Conservation (phyloP, 768 basidiomycete species). For the Rubroboletus satanas region DNA sequence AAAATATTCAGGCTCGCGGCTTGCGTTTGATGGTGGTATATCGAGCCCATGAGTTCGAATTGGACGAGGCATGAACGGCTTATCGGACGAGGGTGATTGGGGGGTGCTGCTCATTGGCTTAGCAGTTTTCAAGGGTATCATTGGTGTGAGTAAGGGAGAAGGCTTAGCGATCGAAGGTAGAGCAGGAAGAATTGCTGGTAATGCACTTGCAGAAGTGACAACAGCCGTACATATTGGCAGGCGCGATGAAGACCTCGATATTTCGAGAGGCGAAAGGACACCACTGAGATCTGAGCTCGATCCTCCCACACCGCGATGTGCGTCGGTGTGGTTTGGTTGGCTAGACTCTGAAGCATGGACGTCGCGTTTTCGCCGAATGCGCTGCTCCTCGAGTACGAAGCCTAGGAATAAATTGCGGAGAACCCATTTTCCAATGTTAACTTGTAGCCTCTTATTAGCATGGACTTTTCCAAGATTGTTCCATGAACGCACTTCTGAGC, state of each 20-base stretch:
- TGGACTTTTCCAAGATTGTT: neutral
- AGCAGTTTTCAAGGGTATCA: conserved; percentile 47
- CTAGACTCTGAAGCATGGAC: conserved; percentile 16
- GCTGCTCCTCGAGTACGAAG: conserved; percentile 70
- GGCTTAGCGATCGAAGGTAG: conserved; percentile 41
- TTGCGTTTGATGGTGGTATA: conserved; percentile 24
- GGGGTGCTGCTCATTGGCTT: conserved; percentile 36
- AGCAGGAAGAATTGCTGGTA: conserved; percentile 57
- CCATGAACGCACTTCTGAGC: conserved; percentile 58
- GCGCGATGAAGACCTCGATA: conserved; percentile 21
- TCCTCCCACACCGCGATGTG: conserved; percentile 24
- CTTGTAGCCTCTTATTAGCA: conserved; percentile 37
- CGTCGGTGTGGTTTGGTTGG: conserved; percentile 10
- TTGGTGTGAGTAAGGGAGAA: conserved; percentile 56
- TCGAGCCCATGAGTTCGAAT: conserved; percentile 48
- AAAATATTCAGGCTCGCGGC: conserved; percentile 51
- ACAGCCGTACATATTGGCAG: conserved; percentile 41
- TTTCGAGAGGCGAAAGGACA: conserved; percentile 30
- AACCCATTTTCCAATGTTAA: conserved; percentile 92
- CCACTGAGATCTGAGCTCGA: conserved; percentile 26
- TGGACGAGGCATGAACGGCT: conserved; percentile 30
- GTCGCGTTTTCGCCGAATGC: conserved; percentile 36
- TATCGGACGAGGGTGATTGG: conserved; percentile 39
- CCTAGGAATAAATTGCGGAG: conserved; percentile 79
- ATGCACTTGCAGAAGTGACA: conserved; percentile 59